Conservation (phyloP, 352 stramenopile species). For the Phytophthora tentaculata region DNA sequence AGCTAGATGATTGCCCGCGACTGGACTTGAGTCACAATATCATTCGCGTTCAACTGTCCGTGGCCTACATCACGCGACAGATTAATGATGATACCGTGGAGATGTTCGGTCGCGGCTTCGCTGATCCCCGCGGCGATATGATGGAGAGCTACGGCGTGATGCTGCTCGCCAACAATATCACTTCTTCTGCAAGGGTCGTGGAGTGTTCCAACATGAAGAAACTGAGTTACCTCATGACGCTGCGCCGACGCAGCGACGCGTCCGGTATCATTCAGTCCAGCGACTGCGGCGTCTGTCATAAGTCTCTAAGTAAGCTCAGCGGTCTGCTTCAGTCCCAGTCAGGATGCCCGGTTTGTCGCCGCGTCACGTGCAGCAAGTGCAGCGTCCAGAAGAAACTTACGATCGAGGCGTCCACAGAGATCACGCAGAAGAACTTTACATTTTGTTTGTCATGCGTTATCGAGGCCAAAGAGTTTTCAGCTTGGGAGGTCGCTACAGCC, state of each 20-base stretch:
- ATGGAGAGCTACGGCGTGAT: slow-evolving; percentile 44
- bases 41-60: slow-evolving; percentile 43
- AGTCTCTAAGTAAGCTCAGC: slow-evolving; percentile 35
- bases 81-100: slow-evolving; percentile 44
- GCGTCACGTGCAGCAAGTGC: slow-evolving; percentile 52
- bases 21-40: slow-evolving; percentile 40
- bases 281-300: slow-evolving; percentile 41
- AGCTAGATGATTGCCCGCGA: slow-evolving; percentile 34
- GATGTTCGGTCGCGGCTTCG: slow-evolving; percentile 60
- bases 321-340: slow-evolving; percentile 26
- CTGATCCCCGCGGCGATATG: slow-evolving; percentile 48
- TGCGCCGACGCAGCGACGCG: slow-evolving; percentile 25
- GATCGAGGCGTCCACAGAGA: slow-evolving; percentile 38
- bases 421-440: slow-evolving; percentile 58
- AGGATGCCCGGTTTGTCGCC: slow-evolving; percentile 43
- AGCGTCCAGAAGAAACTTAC: slow-evolving; percentile 56
- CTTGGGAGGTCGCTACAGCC: slow-evolving; percentile 51
- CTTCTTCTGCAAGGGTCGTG: slow-evolving; percentile 32
- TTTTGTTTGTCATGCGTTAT: slow-evolving; percentile 67
- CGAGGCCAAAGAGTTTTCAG: slow-evolving; percentile 46
- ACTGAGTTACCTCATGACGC: slow-evolving; percentile 59
- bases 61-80: slow-evolving; percentile 59
- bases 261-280: slow-evolving; percentile 15
- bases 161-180: slow-evolving; percentile 46
- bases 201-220: slow-evolving; percentile 70